These are phyloP conservation scores for Setaria italica DNA, from an alignment of 202 grass and related monocot species.

Conservation along the genomic window DNA sequence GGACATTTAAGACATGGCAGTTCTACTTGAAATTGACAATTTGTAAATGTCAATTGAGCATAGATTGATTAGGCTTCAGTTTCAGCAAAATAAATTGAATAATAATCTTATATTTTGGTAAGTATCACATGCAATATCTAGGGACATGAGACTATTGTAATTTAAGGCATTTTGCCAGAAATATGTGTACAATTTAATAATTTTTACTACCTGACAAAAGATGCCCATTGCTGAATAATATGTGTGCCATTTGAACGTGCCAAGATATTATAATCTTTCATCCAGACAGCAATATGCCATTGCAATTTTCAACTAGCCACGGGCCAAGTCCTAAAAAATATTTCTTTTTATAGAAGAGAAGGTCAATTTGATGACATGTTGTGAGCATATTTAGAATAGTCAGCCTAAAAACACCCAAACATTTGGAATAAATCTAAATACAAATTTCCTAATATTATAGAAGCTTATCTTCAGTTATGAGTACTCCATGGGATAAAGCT, in stretches of 20 bases:
- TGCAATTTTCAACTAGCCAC: not conserved
- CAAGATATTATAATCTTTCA: slow-evolving; percentile 16
- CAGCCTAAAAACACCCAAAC: not conserved
- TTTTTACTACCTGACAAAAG: not conserved
- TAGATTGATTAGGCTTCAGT: not conserved
- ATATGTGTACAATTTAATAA: slow-evolving; percentile 12
- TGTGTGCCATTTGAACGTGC: not conserved
- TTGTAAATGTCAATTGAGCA: not conserved
- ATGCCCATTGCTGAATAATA: not conserved
- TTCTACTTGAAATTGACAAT: not conserved
- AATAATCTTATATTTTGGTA: not conserved
- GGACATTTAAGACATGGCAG: not conserved
- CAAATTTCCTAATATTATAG: not conserved
- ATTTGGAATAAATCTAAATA: not conserved
- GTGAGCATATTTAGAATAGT: not conserved
- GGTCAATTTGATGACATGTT: not conserved
- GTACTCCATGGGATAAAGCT: not conserved
- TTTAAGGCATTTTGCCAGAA: not conserved
- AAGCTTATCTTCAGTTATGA: not conserved
- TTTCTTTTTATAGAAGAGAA: not conserved
- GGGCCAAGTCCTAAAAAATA: not conserved
- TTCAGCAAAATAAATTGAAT: slow-evolving; percentile 10
- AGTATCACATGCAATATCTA: not conserved
- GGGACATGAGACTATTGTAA: not conserved
- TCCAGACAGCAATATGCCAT: not conserved